Percentiles rank a stretch among this genome's conserved stretches.
These are phyloP conservation scores for Francoa sonchifolia DNA, from an alignment of 441 rosid genomes.

Conservation along the genomic window DNA sequence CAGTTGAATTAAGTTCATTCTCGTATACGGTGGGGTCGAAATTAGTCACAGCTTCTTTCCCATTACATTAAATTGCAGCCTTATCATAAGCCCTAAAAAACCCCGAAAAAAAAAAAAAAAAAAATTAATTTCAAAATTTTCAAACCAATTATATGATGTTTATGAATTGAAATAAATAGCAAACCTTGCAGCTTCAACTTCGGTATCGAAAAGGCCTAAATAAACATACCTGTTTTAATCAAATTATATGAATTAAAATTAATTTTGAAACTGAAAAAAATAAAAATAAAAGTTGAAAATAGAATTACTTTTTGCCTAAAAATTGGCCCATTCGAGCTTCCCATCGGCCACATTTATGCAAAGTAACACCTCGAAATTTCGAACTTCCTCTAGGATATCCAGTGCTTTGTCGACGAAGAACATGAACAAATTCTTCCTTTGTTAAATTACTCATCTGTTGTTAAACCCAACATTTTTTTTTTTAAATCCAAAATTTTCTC, in stretches of 20 bases:
- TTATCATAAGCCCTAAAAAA: constrained; percentile 75
- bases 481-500: not conserved
- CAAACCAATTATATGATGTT: not conserved
- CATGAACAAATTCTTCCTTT: constrained; percentile 95
- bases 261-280: not conserved
- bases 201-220: constrained; percentile 92
- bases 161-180: constrained; percentile 2
- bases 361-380: constrained; percentile 92
- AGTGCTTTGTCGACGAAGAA: constrained; percentile 96
- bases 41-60: constrained; percentile 93
- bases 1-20: constrained; percentile 45
- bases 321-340: constrained; percentile 99
- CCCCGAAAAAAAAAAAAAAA: not conserved
- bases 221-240: constrained; percentile 58
- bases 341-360: constrained; percentile 99
- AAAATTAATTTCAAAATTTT: not conserved
- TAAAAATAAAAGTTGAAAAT: not conserved
- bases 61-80: constrained; percentile 92
- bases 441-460: constrained; percentile 76
- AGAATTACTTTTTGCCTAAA: constrained; percentile 79
- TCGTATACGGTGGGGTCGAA: constrained; percentile 86
- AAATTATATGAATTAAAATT: not conserved
- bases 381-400: constrained; percentile 98
- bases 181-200: constrained; percentile 90
- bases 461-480: too few relatives aligned